phyloP scores from a whole-genome alignment of 2,329 filamentous ascomycete genomes.

The Bipolaris oryzae region DNA sequence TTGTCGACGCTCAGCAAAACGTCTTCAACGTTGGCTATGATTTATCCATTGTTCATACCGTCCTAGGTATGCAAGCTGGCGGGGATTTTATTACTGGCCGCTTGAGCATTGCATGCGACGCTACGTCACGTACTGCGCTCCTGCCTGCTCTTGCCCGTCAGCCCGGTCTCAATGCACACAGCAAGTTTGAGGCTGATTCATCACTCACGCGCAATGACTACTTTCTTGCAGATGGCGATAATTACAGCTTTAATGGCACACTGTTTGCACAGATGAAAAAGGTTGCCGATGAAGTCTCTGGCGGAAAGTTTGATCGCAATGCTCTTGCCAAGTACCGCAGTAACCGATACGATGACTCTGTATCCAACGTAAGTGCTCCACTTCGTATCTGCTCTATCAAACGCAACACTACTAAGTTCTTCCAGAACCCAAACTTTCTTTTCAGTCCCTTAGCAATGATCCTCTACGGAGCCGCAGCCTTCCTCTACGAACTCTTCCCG shows the following conservation, averaged over 20 bases:
- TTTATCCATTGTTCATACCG: conserved; percentile 49
- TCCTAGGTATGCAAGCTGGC: conserved; percentile 49
- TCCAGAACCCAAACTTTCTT: conserved; percentile 46
- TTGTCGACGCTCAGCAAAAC: conserved; percentile 56
- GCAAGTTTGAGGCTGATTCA: conserved; percentile 52
- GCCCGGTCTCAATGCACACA: conserved; percentile 53
- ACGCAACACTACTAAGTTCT: background rate
- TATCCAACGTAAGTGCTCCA: conserved; percentile 31
- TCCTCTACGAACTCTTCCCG: conserved; percentile 54
- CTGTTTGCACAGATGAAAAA: conserved; percentile 50
- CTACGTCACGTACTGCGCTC: conserved; percentile 50
- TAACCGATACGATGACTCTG: conserved; percentile 50
- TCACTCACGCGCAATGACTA: conserved; percentile 53
- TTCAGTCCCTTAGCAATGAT: conserved; percentile 51
- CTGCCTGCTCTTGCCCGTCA: conserved; percentile 42
- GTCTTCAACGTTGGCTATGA: conserved; percentile 55
- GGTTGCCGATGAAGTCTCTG: conserved; percentile 31
- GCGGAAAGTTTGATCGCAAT: conserved; percentile 49
- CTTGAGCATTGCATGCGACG: conserved; percentile 55
- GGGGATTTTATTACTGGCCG: conserved; percentile 52
- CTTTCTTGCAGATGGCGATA: conserved; percentile 45
- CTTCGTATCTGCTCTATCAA: background rate
- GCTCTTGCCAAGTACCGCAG: conserved; percentile 48
- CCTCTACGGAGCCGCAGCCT: conserved; percentile 52
- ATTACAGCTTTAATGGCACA: conserved; percentile 51